Evolutionary conservation across 768 basidiomycete genomes (phyloP).

Genomic region (Rhodotorula graminis): DNA sequence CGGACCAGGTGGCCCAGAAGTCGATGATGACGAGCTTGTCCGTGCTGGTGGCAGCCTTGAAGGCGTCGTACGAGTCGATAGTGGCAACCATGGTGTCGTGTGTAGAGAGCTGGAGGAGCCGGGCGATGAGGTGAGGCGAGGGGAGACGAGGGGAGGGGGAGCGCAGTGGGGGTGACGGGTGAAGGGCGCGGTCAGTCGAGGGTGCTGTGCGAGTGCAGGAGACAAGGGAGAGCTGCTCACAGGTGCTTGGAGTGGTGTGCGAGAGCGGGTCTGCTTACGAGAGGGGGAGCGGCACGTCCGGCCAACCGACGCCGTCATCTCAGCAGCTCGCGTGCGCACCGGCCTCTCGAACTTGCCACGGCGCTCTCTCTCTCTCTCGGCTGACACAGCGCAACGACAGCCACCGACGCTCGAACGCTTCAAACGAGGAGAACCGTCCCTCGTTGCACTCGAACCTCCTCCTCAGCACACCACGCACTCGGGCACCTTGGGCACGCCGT

Average conservation of each 20-base stretch:
- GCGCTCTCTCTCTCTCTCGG: too few relatives aligned
- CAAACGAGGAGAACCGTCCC: too few relatives aligned
- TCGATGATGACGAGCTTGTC: constrained; percentile 58
- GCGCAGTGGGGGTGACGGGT: not conserved
- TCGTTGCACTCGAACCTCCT: not conserved
- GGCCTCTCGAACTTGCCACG: too few relatives aligned
- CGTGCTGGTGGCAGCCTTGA: constrained; percentile 52
- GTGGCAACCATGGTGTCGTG: constrained; percentile 41
- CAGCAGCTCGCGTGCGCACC: too few relatives aligned
- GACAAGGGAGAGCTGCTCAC: not conserved
- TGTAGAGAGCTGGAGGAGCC: not conserved
- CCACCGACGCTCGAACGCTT: too few relatives aligned
- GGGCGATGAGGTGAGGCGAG: not conserved
- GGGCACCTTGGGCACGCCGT: constrained; percentile 56
- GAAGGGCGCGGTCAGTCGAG: not conserved
- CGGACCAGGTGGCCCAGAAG: constrained; percentile 73
- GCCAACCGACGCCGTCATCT: too few relatives aligned
- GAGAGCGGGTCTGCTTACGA: too few relatives aligned
- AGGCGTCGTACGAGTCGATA: constrained; percentile 47
- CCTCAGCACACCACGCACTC: constrained; percentile 18
- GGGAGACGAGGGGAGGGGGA: not conserved
- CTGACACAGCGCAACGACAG: too few relatives aligned
- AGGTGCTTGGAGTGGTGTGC: too few relatives aligned
- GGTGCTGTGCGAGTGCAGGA: not conserved
- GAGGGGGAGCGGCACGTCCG: too few relatives aligned